These are phyloP conservation scores for Stagonosporopsis cucurbitacearum DNA, from an alignment of 2,329 filamentous ascomycete genomes.

Conservation along the genomic window DNA sequence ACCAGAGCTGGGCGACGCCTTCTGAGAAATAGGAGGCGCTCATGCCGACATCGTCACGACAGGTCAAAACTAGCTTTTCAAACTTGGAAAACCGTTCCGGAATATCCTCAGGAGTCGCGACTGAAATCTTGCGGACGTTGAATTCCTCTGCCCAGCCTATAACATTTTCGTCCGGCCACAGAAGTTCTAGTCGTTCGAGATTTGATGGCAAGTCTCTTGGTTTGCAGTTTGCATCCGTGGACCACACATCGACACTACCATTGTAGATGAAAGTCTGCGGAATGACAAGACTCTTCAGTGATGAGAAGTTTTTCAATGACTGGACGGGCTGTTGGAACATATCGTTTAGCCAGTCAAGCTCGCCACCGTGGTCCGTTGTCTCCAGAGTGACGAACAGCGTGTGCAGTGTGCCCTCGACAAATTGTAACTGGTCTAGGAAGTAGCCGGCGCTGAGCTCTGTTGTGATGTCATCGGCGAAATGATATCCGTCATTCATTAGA, in stretches of 20 bases:
- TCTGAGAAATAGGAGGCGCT: slow-evolving; percentile 12
- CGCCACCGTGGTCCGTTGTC: slow-evolving; percentile 15
- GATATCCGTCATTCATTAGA: slow-evolving; percentile 28
- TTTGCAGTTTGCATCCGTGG: neutral
- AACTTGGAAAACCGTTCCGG: neutral
- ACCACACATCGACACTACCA: neutral
- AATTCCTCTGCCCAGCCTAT: slow-evolving; percentile 20
- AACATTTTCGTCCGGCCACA: slow-evolving; percentile 20
- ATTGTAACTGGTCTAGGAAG: slow-evolving; percentile 24
- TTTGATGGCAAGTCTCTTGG: slow-evolving; percentile 22
- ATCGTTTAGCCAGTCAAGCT: slow-evolving; percentile 23
- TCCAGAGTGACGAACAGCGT: slow-evolving; percentile 25
- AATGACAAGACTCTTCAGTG: slow-evolving; percentile 20
- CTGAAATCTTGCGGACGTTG: neutral
- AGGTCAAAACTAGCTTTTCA: slow-evolving; percentile 20
- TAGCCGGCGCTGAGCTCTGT: slow-evolving; percentile 22
- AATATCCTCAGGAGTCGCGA: neutral
- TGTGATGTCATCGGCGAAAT: slow-evolving; percentile 18
- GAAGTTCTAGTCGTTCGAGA: slow-evolving; percentile 23
- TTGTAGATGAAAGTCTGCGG: slow-evolving; percentile 27
- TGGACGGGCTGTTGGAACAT: slow-evolving; percentile 17
- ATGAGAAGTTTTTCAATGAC: slow-evolving; percentile 18
- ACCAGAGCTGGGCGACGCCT: slow-evolving; percentile 16
- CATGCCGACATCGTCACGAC: slow-evolving; percentile 20
- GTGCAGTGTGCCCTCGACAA: slow-evolving; percentile 17